Base-by-base conservation (phyloP, 345 rosid genomes). In the Hibiscus syriacus region DNA sequence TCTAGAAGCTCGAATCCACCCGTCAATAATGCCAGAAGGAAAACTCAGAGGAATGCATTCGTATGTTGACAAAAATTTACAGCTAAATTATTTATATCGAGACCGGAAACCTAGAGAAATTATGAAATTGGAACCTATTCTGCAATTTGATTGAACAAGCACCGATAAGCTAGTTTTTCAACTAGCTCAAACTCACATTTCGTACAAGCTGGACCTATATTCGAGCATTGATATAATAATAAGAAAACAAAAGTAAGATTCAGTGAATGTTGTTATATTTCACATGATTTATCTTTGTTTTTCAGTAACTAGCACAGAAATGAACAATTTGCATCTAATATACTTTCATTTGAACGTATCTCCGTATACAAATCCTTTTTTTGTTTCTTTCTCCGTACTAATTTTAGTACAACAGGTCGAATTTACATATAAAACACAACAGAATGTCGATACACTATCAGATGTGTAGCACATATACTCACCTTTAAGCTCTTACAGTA, bases 401-500 rank as follows among this genome's bases (percentile, higher is more conserved):
- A 10, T 60, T 60, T 59, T 46, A 59, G 29, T 38, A 43, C 6
- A 63, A 25, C 3, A 43, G 6, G 25, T 57, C 8, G 36, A 63
- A 63, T 34, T 13, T 63, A 34, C 50, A 62, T 43, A 22, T 2
- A 25, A 25, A 63, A 63, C 50, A 39, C 29, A 59, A 34, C 64
- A 10, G 1, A 4, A 30, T 59, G 26, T 59, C 8, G 13, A 38
- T 29, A 25, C 5, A n/a, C 36, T 10, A 26, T n/a, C 43, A 25
- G 53, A 66, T 6, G 12, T 14, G 53, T 19, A 38, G 41, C 5
- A 66, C 22, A 23, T 19, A 14, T 34, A 36, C 26, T 17, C 32
- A 92, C 98, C 87, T 90, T 83, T 54, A 82, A 63, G 54, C 78
- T 66, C 67, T 64, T 80, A 62, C 90, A 86, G 41, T 80, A 0